Percentiles rank a stretch among this genome's conserved stretches.
Evolutionary conservation across 768 basidiomycete species (phyloP).

Genomic region (Paxillus rubicundulus): DNA sequence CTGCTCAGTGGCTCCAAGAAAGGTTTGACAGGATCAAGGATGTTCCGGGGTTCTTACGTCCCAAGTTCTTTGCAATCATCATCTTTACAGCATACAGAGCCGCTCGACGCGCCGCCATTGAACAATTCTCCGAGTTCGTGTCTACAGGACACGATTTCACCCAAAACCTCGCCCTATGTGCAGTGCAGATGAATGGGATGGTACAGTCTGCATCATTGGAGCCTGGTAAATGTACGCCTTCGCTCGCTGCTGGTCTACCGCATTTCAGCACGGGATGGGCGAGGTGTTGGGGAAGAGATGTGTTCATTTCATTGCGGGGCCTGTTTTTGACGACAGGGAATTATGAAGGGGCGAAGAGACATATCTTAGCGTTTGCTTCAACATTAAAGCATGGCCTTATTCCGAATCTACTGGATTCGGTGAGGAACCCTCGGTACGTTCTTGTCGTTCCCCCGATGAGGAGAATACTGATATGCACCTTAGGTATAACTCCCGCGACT

Average conservation of each 20-base stretch:
- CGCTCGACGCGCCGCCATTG: slow-evolving; percentile 75
- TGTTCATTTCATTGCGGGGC: slow-evolving; percentile 91
- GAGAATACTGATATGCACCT: background rate
- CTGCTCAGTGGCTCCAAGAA: slow-evolving; percentile 82
- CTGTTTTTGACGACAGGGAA: slow-evolving; percentile 93
- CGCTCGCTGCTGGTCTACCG: slow-evolving; percentile 91
- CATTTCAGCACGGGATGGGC: slow-evolving; percentile 95
- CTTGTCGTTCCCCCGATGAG: background rate
- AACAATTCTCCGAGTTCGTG: slow-evolving; percentile 88
- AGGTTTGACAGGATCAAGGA: slow-evolving; percentile 82
- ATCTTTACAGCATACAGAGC: slow-evolving; percentile 92
- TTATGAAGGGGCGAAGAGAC: slow-evolving; percentile 78
- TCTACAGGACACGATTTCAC: slow-evolving; percentile 84
- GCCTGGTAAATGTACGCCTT: slow-evolving; percentile 65
- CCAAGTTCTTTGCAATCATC: slow-evolving; percentile 94
- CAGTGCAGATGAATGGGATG: slow-evolving; percentile 87
- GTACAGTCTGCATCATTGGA: slow-evolving; percentile 90
- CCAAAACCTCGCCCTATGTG: slow-evolving; percentile 82
- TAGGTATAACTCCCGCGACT: slow-evolving; percentile 95
- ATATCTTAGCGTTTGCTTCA: slow-evolving; percentile 91
- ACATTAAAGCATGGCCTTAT: slow-evolving; percentile 95
- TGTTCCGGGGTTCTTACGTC: slow-evolving; percentile 85
- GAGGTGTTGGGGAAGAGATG: slow-evolving; percentile 93
- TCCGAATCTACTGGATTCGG: slow-evolving; percentile 92
- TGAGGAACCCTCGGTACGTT: slow-evolving; percentile 73